Conservation (phyloP, 768 basidiomycete species). For the Megacollybia marginata region DNA sequence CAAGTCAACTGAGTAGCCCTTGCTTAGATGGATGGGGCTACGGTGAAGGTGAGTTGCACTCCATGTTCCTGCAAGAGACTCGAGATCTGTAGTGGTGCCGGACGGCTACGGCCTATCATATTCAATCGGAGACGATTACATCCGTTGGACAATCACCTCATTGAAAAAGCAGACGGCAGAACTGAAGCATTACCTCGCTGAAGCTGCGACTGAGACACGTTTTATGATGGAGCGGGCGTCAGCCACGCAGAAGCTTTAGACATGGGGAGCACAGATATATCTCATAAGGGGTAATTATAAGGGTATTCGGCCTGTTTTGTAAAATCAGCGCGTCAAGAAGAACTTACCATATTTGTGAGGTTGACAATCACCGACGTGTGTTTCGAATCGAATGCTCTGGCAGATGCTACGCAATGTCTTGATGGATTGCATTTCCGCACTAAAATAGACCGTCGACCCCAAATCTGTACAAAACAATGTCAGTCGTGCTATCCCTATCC, state of each 20-base stretch:
- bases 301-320: no score
- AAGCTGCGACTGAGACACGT: constrained; percentile 74
- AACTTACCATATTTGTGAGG: no score
- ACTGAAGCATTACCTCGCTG: constrained; percentile 64
- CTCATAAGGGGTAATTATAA: no score
- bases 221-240: constrained; percentile 64
- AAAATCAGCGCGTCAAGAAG: no score
- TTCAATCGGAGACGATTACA: constrained; percentile 74
- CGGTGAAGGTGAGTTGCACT: constrained; percentile 65
- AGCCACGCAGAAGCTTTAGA: constrained; percentile 19
- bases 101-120: constrained; percentile 93
- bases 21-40: constrained; percentile 97
- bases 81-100: constrained; percentile 57
- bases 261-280: no score
- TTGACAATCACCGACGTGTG: no score
- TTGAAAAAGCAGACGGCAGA: constrained; percentile 44
- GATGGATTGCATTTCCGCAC: no score
- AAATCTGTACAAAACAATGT: no score
- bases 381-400: no score
- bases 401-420: no score
- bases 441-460: no score
- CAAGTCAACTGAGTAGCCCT: constrained; percentile 74
- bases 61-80: neutral
- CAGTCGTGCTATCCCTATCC: no score
- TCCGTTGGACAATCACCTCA: constrained; percentile 90